Evolutionary conservation across 2,329 filamentous ascomycete genomes (phyloP).

Genomic region (Samsoniella hepiali): DNA sequence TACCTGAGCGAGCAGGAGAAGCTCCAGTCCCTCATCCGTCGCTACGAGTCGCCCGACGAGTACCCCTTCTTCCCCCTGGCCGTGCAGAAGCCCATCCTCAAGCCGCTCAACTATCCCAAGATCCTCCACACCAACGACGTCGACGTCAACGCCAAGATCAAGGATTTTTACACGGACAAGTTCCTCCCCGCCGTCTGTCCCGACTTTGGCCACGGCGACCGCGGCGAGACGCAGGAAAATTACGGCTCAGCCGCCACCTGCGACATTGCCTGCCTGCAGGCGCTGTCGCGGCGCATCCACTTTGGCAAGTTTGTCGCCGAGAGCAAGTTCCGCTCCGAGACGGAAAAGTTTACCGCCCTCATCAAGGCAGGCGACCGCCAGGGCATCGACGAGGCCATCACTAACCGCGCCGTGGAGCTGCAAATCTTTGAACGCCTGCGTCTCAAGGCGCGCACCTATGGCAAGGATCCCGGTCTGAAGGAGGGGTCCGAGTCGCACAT

Average conservation of each 20-base stretch:
- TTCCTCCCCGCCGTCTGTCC: conserved; percentile 82
- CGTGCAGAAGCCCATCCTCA: conserved; percentile 77
- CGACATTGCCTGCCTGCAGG: conserved; percentile 87
- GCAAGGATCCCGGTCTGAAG: conserved; percentile 74
- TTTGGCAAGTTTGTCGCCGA: conserved; percentile 99
- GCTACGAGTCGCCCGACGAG: conserved; percentile 94
- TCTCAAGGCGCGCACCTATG: conserved; percentile 90
- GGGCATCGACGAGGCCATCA: conserved; percentile 87
- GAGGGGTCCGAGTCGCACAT: conserved; percentile 51
- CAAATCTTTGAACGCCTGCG: conserved; percentile 84
- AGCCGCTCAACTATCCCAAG: conserved; percentile 79
- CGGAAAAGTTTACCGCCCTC: conserved; percentile 73
- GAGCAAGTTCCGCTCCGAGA: conserved; percentile 84
- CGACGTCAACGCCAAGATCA: conserved; percentile 84
- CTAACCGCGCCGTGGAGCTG: conserved; percentile 81
- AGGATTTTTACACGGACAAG: conserved; percentile 74
- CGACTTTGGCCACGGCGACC: conserved; percentile 72
- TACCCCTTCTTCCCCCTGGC: conserved; percentile 92
- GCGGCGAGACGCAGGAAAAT: conserved; percentile 86
- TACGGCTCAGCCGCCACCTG: conserved; percentile 90
- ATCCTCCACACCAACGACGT: conserved; percentile 87
- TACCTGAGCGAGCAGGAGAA: conserved; percentile 86
- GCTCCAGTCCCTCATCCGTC: conserved; percentile 86
- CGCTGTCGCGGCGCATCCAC: conserved; percentile 85
- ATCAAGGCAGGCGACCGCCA: conserved; percentile 77